Evolutionary conservation across 208 protist species (phyloP).

Genomic region (Acanthamoeba royreba): DNA sequence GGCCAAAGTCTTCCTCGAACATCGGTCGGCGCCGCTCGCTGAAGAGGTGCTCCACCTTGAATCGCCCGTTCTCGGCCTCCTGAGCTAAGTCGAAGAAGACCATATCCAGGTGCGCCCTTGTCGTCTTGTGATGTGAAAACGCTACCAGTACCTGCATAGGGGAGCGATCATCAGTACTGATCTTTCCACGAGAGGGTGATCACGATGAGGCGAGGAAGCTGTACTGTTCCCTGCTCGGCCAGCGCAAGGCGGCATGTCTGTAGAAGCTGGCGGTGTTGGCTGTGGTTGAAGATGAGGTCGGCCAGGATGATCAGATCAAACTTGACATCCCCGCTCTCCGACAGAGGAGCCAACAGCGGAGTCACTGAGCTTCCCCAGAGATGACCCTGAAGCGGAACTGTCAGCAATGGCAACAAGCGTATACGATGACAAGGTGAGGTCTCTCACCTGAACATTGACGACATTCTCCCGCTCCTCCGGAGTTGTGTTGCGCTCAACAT

Average conservation of each 20-base stretch:
- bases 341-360: background rate
- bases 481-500: constrained; percentile 24
- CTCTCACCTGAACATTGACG: background rate
- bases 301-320: constrained; percentile 61
- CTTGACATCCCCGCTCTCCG: background rate
- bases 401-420: background rate
- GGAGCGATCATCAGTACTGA: background rate
- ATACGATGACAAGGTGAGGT: background rate
- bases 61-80: background rate
- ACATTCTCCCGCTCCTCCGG: background rate
- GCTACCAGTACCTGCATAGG: constrained; percentile 51
- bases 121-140: constrained; percentile 55
- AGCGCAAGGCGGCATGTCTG: background rate
- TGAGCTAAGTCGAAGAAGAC: constrained; percentile 49
- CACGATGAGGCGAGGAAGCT: background rate
- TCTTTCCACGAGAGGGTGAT: background rate
- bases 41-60: constrained; percentile 53
- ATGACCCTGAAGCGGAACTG: background rate
- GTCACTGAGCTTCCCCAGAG: background rate
- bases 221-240: constrained; percentile 47
- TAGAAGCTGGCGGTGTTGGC: constrained; percentile 36
- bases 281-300: constrained; percentile 62
- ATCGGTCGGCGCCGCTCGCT: constrained; percentile 49
- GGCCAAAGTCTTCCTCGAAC: constrained; percentile 63
- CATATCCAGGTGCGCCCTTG: constrained; percentile 40